Conservation (phyloP, 176 grass and related monocot genomes). For the Cenchrus purpureus region DNA sequence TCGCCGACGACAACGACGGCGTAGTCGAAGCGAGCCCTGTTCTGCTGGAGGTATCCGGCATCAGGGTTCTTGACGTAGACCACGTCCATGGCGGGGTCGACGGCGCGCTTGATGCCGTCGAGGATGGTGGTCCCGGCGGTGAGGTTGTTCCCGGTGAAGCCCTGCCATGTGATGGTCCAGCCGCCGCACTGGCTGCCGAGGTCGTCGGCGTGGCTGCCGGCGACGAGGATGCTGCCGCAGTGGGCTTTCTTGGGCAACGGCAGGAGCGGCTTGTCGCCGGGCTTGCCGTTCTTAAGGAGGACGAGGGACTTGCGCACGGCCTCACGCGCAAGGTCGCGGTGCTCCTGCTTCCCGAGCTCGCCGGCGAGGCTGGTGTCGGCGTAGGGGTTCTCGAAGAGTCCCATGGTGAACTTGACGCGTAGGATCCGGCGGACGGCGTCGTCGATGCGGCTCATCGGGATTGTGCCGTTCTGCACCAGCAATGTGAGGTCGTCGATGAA, state of each 20-base stretch:
- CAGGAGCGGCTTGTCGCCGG: background rate
- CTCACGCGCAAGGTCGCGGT: conserved; percentile 70
- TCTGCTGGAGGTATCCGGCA: conserved; percentile 41
- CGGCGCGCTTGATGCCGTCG: background rate
- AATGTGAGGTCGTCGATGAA: background rate
- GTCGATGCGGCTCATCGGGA: conserved; percentile 70
- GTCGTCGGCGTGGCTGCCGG: conserved; percentile 67
- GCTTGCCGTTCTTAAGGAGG: background rate
- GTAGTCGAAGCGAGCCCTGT: conserved; percentile 49
- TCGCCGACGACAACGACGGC: conserved; percentile 69
- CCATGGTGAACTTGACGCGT: conserved; percentile 80
- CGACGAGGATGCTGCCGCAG: conserved; percentile 52
- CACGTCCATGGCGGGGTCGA: conserved; percentile 52
- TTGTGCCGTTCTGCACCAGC: background rate
- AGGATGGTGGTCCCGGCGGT: conserved; percentile 17
- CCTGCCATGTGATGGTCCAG: conserved; percentile 83
- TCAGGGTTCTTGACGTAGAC: conserved; percentile 57
- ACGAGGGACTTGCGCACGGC: conserved; percentile 62
- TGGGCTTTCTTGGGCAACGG: conserved; percentile 26
- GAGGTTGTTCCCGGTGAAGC: conserved; percentile 51
- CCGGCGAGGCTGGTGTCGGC: conserved; percentile 53
- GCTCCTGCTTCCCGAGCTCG: conserved; percentile 67
- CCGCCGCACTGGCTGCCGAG: conserved; percentile 79
- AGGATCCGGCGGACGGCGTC: conserved; percentile 75
- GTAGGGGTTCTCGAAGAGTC: conserved; percentile 78